Base-by-base conservation (phyloP, 805 yeast species). In the Wickerhamomyces ciferrii region DNA sequence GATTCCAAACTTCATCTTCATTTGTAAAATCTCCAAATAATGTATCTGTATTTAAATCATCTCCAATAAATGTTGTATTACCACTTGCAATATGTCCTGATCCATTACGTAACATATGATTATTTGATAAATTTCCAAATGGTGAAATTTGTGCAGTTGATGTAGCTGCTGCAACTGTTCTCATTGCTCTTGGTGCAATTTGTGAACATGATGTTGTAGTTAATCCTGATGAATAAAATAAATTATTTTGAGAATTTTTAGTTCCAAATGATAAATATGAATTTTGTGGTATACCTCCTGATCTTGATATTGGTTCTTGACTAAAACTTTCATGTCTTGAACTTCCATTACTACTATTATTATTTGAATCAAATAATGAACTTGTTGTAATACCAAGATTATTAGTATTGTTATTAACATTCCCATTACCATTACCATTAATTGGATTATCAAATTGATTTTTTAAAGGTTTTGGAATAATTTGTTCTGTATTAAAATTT, bases 171-270 rank as follows among this genome's bases (percentile, higher is more conserved):
- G 59, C 56, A 20, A 55, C 46, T 2, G 64, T 59, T 38, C 62
- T 52, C 55, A 60, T 59, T 24, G 65, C 57, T 44, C 66, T 52
- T 48, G 67, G 66, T 1, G 66, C 65, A 35, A 62, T 58, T 48
- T 61, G 65, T 2, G 66, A 56, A 46, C 66, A 62, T 10, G 63
- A 58, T 2, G 63, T 56, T 3, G 66, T 27, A 27, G 31, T 27
- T 27, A 27, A 27, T 7, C 31, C 31, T 27, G 14, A 27, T 27
- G 31, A 27, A 27, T 27, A 27, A 27, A 8, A 27, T 4, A 27
- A 8, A 13, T 27, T 27, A 14, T 27, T 27, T 8, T 27, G 7
- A 7, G 15, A 9, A 27, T 27, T 27, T 10, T 27, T 27, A 27
- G 11, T 27, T 8, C 31, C 31, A 27, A 27, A 31, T 31, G 35